A percentile compares a stretch with the other conserved stretches of the same genome.
Conservation (phyloP, 129 eudicot genomes). For the Flaveria bidentis region DNA sequence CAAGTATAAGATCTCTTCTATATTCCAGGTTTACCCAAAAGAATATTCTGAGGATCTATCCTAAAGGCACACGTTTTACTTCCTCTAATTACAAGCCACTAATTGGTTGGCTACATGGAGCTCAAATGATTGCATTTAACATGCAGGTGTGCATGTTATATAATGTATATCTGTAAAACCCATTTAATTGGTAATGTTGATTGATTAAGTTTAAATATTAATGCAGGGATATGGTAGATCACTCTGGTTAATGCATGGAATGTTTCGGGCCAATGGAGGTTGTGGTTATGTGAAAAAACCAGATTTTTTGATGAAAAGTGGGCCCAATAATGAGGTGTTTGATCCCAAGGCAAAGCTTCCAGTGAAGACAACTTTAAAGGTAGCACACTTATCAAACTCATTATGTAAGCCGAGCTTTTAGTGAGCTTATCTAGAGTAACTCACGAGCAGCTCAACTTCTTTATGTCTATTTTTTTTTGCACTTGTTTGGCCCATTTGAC, state of each 20-base stretch:
- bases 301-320: slow-evolving; percentile 53
- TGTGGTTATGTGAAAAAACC: slow-evolving; percentile 94
- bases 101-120: slow-evolving; percentile 93
- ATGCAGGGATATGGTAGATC: slow-evolving; percentile 83
- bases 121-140: slow-evolving; percentile 99
- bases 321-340: slow-evolving; percentile 51
- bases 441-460: background rate
- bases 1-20: background rate
- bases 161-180: background rate
- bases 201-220: slow-evolving; percentile 4
- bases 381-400: background rate
- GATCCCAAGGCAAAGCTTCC: slow-evolving; percentile 56
- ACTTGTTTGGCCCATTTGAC: background rate
- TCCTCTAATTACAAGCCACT: slow-evolving; percentile 90
- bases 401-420: background rate
- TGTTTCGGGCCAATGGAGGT: slow-evolving; percentile 87
- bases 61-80: slow-evolving; percentile 75
- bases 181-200: background rate
- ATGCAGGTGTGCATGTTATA: slow-evolving; percentile 74
- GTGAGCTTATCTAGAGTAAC: background rate
- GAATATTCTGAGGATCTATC: slow-evolving; percentile 81
- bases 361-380: slow-evolving; percentile 68
- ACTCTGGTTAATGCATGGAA: slow-evolving; percentile 95
- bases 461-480: background rate
- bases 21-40: slow-evolving; percentile 69